Base-by-base conservation (phyloP, 371 early-diverging fungal genomes). In the Apophysomyces variabilis region DNA sequence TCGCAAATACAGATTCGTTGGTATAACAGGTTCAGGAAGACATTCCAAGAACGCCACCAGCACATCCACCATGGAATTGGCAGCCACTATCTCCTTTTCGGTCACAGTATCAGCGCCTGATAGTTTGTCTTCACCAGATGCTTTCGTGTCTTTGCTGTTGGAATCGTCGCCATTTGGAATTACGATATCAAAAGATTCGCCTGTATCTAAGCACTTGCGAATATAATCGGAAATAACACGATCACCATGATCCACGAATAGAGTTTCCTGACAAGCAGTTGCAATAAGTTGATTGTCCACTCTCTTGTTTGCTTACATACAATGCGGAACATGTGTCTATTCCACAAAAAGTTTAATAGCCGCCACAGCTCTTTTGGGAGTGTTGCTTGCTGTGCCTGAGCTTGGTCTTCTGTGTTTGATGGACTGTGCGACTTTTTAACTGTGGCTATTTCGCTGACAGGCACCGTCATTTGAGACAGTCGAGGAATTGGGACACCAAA, bases 301-400 rank as follows among this genome's bases (percentile, higher is more conserved):
- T 45, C 13, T 46, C 11, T 60, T 57, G 43, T 37, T 36, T 32
- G 38, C 8, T 5, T 32, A 46, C 62, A 64, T 73, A 75, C 77
- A 45, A 80, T 71, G 12, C 45, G 46, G 36, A 80, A 67, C 73
- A 73, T 77, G 37, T 62, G 77, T 47, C 75, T 43, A 38, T 77
- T 77, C 77, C 88, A 89, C n/a, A 96, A 69, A 71, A 93, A 94
- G 62, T 92, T 94, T 16, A 91, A 79, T 46, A 96, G 66, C 36
- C 88, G 80, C 93, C 93, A 94, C 39, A 96, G 64, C 61, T 93
- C 91, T 56, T 83, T 82, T 32, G 96, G 96, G 36, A 94, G 74
- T 65, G 88, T 90, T n/a, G 86, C 80, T 50, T 90, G 89, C 36
- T 72, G 72, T 36, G 9, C 66, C 14, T 44, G 16, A 5, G 35